A percentile compares a stretch with the other conserved stretches of the same genome.
Conservation (phyloP, 257 asterid genomes). For the Solanum piurae region DNA sequence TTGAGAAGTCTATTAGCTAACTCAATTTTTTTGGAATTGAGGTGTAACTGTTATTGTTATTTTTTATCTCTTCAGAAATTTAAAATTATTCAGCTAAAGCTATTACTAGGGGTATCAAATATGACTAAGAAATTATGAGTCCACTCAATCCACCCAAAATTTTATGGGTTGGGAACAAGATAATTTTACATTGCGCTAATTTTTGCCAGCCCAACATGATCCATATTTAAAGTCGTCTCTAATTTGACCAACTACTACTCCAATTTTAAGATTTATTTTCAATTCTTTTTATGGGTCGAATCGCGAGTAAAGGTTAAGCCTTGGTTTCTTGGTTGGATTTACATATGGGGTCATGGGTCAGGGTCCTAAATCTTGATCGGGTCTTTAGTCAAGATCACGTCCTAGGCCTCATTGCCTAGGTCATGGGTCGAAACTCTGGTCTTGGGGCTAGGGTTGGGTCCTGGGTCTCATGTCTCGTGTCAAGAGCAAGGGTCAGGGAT, state of each 20-base stretch:
- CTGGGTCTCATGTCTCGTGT: background rate
- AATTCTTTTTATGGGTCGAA: background rate
- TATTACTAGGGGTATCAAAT: no score
- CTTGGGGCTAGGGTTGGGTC: background rate
- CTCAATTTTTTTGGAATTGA: background rate
- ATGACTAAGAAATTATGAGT: no score
- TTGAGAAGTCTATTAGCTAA: background rate
- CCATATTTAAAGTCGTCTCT: background rate
- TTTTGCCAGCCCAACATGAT: background rate
- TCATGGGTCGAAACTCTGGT: background rate
- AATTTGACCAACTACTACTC: background rate
- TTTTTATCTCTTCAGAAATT: background rate
- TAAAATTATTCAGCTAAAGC: no score
- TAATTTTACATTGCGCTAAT: background rate
- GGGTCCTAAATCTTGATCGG: background rate
- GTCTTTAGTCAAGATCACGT: background rate
- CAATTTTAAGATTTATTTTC: background rate
- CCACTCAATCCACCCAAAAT: no score
- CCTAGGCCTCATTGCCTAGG: background rate
- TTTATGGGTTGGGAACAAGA: background rate
- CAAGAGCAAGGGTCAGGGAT: background rate
- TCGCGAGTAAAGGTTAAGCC: background rate
- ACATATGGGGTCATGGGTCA: no score
- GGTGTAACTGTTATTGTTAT: background rate
- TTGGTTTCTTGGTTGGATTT: background rate